phyloP scores from a whole-genome alignment of 2,329 filamentous ascomycete species.

The Gaeumannomyces tritici region DNA sequence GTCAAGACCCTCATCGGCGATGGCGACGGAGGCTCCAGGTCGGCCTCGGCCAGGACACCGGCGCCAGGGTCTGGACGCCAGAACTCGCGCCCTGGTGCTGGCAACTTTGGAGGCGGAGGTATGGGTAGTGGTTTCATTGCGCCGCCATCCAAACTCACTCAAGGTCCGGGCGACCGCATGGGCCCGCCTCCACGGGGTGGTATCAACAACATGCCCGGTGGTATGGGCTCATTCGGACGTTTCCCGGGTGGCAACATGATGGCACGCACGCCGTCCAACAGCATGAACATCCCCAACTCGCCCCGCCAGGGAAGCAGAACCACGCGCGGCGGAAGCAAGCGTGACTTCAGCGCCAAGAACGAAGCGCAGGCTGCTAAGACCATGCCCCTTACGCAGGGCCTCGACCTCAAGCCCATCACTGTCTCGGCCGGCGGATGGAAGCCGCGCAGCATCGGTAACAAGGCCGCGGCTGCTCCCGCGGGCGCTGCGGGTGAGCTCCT shows the following conservation, averaged over 20 bases:
- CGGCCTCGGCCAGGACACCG: conserved; percentile 52
- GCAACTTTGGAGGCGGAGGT: conserved; percentile 26
- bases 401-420: conserved; percentile 72
- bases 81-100: conserved; percentile 26
- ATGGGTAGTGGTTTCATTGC: not conserved
- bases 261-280: conserved; percentile 54
- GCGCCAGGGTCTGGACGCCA: conserved; percentile 32
- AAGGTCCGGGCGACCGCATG: not conserved
- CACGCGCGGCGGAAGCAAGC: conserved; percentile 55
- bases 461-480: conserved; percentile 19
- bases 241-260: conserved; percentile 56
- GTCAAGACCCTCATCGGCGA: conserved; percentile 84
- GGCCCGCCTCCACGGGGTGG: not conserved
- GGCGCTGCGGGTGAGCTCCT: conserved; percentile 45
- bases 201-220: not conserved
- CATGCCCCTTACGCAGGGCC: conserved; percentile 83
- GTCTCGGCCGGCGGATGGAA: conserved; percentile 79
- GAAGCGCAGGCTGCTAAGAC: conserved; percentile 68
- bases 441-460: conserved; percentile 57
- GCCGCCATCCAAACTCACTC: not conserved
- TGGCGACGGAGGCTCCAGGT: conserved; percentile 46
- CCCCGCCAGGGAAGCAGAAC: conserved; percentile 58
- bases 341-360: conserved; percentile 41
- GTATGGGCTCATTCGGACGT: conserved; percentile 41
- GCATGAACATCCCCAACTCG: conserved; percentile 56